These are phyloP conservation scores for Brassica nigra DNA, from an alignment of 345 rosid species.

Conservation along the genomic window DNA sequence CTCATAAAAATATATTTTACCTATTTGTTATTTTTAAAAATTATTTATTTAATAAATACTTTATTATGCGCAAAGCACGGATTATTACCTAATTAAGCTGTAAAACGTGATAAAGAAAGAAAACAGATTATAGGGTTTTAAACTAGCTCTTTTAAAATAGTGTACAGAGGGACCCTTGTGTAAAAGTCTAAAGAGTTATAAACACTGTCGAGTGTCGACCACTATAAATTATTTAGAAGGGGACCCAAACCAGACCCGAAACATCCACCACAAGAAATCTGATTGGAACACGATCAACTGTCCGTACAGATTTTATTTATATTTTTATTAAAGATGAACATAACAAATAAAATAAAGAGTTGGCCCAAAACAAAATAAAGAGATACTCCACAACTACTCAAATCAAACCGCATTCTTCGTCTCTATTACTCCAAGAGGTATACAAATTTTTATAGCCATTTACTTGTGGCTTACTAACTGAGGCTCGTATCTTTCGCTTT, in stretches of 20 bases:
- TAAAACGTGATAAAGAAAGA: not conserved
- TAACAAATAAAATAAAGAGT: not conserved
- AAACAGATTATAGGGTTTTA: not conserved
- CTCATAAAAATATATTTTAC: too few species aligned
- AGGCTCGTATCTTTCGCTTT: too few species aligned
- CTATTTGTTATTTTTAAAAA: too few species aligned
- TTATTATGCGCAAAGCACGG: too few species aligned
- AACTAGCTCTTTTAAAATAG: not conserved
- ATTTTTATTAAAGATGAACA: not conserved
- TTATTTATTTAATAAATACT: too few species aligned
- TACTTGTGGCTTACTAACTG: not conserved
- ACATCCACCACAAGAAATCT: conserved; percentile 22
- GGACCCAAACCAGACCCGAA: conserved; percentile 14
- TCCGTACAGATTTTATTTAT: conserved; percentile 25
- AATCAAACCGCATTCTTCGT: not conserved
- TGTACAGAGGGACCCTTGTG: conserved; percentile 14
- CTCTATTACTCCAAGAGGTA: not conserved
- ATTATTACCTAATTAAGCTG: too few species aligned
- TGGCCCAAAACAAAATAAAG: not conserved
- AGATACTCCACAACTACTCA: conserved; percentile 9
- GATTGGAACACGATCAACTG: conserved; percentile 29
- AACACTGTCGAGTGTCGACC: conserved; percentile 25
- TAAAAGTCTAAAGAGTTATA: not conserved
- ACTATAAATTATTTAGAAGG: not conserved
- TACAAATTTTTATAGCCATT: not conserved